Percentiles rank a stretch among this genome's conserved stretches.
Evolutionary conservation across 768 basidiomycete species (phyloP).

Genomic region (Candolleomyces efflorescens): DNA sequence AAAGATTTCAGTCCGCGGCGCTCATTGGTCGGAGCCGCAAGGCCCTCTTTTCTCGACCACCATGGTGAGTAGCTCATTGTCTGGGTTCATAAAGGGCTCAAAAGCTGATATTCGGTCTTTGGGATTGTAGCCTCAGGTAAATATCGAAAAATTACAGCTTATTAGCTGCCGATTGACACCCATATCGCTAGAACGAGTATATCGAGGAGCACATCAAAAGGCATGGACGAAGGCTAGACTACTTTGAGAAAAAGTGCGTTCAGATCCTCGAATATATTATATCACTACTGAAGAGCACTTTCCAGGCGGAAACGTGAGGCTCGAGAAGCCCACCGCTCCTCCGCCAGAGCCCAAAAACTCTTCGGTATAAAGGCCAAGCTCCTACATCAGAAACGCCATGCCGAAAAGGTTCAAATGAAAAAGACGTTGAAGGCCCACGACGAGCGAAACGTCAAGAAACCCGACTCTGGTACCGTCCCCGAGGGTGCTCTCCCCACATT

Average conservation of each 20-base stretch:
- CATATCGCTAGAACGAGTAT: constrained; percentile 80
- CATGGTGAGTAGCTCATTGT: constrained; percentile 35
- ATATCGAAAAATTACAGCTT: background rate
- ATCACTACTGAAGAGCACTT: constrained; percentile 4
- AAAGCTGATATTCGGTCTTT: constrained; percentile 13
- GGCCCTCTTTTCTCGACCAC: constrained; percentile 20
- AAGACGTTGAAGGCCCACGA: constrained; percentile 99
- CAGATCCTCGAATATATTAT: constrained; percentile 4
- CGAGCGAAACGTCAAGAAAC: constrained; percentile 95
- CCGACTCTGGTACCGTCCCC: constrained; percentile 75
- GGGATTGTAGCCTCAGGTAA: constrained; percentile 61
- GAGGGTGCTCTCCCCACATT: constrained; percentile 94
- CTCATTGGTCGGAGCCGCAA: background rate
- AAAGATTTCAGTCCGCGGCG: constrained; percentile 6
- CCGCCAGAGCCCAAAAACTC: constrained; percentile 85
- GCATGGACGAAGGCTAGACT: constrained; percentile 92
- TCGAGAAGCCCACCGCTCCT: constrained; percentile 70
- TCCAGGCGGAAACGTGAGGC: constrained; percentile 79
- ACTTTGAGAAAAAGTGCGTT: constrained; percentile 90
- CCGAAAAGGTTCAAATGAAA: constrained; percentile 97
- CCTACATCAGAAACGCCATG: constrained; percentile 94
- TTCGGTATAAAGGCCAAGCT: constrained; percentile 98
- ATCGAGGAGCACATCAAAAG: constrained; percentile 99
- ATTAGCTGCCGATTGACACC: background rate
- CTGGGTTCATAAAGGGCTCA: background rate